Evolutionary conservation across 164 flowering plant genomes (phyloP).

Genomic region (grape (Vitis vinifera)): DNA sequence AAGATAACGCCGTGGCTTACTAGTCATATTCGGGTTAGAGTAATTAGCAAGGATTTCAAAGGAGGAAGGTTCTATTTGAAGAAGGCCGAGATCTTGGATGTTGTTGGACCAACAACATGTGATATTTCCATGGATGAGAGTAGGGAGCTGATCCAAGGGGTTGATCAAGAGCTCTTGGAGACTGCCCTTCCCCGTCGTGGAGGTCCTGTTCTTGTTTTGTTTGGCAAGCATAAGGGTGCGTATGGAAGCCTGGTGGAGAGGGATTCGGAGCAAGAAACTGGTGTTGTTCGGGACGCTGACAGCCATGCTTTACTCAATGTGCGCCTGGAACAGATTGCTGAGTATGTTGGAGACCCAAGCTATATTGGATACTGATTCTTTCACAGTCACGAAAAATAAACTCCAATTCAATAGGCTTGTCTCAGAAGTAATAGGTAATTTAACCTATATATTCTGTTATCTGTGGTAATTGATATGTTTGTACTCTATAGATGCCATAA

Average conservation of each 20-base stretch:
- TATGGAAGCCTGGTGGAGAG: conserved; percentile 68
- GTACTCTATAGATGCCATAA: no score
- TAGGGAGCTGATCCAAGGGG: conserved; percentile 70
- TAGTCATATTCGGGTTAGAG: conserved; percentile 73
- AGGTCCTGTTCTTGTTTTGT: conserved; percentile 70
- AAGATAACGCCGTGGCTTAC: conserved; percentile 51
- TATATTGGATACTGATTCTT: conserved; percentile 60
- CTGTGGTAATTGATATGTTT: no score
- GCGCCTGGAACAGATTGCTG: conserved; percentile 78
- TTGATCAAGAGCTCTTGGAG: conserved; percentile 69
- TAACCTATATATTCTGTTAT: no score
- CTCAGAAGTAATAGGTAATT: no score
- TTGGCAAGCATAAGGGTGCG: conserved; percentile 76
- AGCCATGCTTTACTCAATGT: conserved; percentile 62
- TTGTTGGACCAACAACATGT: conserved; percentile 63
- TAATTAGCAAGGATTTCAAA: conserved; percentile 66
- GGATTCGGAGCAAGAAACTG: conserved; percentile 67
- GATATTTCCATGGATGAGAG: conserved; percentile 76
- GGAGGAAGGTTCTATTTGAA: conserved; percentile 78
- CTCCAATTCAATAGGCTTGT: no score
- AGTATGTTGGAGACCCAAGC: conserved; percentile 80
- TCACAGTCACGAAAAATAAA: not conserved
- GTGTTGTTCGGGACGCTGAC: conserved; percentile 76
- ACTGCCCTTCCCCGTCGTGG: conserved; percentile 79
- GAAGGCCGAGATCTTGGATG: conserved; percentile 82